phyloP scores from a whole-genome alignment of 164 flowering plant genomes.

The Umbilicus rupestris region DNA sequence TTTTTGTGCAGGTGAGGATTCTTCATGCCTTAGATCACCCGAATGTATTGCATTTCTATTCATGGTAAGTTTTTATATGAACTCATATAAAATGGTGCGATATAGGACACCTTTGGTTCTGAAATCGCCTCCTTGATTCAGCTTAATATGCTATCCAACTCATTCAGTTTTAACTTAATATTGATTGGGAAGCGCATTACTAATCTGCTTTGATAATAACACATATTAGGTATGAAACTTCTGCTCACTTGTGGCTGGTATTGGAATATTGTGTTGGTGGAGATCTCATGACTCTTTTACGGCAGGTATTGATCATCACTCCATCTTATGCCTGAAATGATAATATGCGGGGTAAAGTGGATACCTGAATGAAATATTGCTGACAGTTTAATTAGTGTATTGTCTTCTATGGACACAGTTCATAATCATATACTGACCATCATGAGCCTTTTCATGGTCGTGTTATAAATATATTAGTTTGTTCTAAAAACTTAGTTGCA shows the following conservation, averaged over 20 bases:
- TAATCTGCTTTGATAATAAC: background rate
- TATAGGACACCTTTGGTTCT: background rate
- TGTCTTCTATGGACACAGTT: background rate
- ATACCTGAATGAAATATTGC: background rate
- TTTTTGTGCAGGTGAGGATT: slow-evolving; percentile 54
- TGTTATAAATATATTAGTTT: slow-evolving; percentile 48
- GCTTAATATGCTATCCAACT: background rate
- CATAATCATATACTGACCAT: background rate
- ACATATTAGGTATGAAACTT: slow-evolving; percentile 76
- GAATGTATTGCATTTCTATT: slow-evolving; percentile 71
- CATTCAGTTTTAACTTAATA: background rate
- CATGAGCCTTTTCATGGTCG: slow-evolving; percentile 58
- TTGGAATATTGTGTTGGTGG: slow-evolving; percentile 99
- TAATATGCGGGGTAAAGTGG: background rate
- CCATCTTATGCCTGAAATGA: background rate
- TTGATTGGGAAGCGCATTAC: background rate
- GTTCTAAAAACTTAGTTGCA: slow-evolving; percentile 1
- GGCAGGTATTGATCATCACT: slow-evolving; percentile 45
- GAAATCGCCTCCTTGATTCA: background rate
- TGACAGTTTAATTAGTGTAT: background rate
- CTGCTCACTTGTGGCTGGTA: slow-evolving; percentile 93
- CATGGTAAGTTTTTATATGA: slow-evolving; percentile 52
- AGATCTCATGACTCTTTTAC: slow-evolving; percentile 69
- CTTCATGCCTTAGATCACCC: slow-evolving; percentile 82
- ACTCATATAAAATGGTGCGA: background rate